These are phyloP conservation scores for Thielaviopsis cerberus DNA, from an alignment of 2,329 filamentous ascomycete genomes.

Conservation along the genomic window DNA sequence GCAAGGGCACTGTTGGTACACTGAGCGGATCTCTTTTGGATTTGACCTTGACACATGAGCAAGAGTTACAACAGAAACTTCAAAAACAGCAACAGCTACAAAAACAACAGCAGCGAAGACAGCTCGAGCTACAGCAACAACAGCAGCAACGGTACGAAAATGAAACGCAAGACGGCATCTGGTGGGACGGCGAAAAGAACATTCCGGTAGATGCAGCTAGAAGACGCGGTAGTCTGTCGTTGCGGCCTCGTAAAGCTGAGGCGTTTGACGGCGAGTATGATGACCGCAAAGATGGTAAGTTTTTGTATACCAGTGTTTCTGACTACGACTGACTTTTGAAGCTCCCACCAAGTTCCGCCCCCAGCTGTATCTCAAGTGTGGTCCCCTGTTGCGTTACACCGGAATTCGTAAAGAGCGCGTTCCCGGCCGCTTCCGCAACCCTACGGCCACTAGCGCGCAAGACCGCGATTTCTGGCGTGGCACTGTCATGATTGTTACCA, in stretches of 20 bases:
- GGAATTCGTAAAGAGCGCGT: constrained; percentile 52
- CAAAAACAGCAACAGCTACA: constrained; percentile 13
- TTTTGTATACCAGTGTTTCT: not conserved
- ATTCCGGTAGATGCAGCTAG: constrained; percentile 15
- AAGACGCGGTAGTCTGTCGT: constrained; percentile 28
- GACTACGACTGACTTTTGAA: constrained; percentile 16
- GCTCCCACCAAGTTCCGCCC: constrained; percentile 62
- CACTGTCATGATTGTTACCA: constrained; percentile 86
- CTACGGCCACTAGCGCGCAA: constrained; percentile 13
- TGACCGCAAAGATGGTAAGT: constrained; percentile 34
- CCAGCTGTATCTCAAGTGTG: constrained; percentile 68
- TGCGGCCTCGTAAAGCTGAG: constrained; percentile 36
- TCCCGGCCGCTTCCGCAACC: constrained; percentile 20
- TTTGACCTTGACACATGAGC: constrained; percentile 22
- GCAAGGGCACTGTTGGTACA: constrained; percentile 43
- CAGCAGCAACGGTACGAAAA: not conserved
- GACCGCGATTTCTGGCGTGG: constrained; percentile 80
- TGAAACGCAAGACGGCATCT: constrained; percentile 33
- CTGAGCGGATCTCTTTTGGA: constrained; percentile 42
- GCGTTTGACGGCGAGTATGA: constrained; percentile 51
- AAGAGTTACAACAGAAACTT: constrained; percentile 6
- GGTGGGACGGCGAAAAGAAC: constrained; percentile 49
- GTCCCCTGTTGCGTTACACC: constrained; percentile 75
- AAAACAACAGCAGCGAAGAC: not conserved
- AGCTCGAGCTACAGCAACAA: not conserved